Percentiles rank a stretch among this genome's conserved stretches.
phyloP scores from a whole-genome alignment of 2,329 filamentous ascomycete species.

The Penicillium sp. region DNA sequence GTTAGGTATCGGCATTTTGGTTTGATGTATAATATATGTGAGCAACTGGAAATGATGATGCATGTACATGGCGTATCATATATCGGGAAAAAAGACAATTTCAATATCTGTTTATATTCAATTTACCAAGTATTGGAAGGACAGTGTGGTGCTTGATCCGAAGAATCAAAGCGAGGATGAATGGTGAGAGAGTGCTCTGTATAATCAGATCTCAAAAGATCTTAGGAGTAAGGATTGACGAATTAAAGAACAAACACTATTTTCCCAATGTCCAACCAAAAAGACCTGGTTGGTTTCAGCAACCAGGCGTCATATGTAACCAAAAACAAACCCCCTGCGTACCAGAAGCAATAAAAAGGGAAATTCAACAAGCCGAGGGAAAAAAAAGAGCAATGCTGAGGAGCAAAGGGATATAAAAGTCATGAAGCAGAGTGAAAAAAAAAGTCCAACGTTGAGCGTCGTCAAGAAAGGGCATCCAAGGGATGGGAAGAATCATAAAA shows the following conservation, averaged over 20 bases:
- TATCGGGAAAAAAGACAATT: background rate
- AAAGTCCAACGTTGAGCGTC: conserved; percentile 26
- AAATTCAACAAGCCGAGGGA: conserved; percentile 20
- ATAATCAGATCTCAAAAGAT: background rate
- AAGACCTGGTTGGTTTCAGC: conserved; percentile 13
- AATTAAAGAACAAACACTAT: conserved; percentile 5
- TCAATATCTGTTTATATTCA: background rate
- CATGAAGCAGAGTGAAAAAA: conserved; percentile 19
- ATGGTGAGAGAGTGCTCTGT: background rate
- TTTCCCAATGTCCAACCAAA: conserved; percentile 19
- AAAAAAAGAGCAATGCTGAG: conserved; percentile 19
- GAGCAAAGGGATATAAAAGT: conserved; percentile 25
- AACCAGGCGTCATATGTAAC: conserved; percentile 16
- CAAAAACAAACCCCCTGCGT: conserved; percentile 21
- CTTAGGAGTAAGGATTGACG: conserved; percentile 6
- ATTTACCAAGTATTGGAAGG: background rate
- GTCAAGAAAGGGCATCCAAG: conserved; percentile 20
- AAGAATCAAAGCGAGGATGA: background rate
- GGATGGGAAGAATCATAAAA: conserved; percentile 17
- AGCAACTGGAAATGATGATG: background rate
- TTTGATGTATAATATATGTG: background rate
- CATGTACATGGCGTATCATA: background rate
- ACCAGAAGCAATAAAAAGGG: conserved; percentile 14
- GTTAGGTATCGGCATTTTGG: background rate
- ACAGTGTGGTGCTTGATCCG: background rate